Evolutionary conservation across 2,329 filamentous ascomycete species (phyloP).

Genomic region (Colletotrichum paranaense): DNA sequence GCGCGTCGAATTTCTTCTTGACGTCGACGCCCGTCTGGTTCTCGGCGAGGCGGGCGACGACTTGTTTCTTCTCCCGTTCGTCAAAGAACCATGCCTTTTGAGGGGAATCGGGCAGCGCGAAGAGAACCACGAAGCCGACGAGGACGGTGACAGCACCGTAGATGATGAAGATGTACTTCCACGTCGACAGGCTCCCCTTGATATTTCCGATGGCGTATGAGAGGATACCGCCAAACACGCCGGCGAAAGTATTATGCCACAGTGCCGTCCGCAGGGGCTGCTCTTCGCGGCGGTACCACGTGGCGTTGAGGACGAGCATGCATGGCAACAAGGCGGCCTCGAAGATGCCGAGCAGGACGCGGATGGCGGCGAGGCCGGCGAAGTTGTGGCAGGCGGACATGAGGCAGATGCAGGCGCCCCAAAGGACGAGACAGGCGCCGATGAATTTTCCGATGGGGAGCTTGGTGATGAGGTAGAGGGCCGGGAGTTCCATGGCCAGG

Average conservation of each 20-base stretch:
- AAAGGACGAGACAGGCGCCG: constrained; percentile 49
- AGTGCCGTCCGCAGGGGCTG: constrained; percentile 72
- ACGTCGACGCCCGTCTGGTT: constrained; percentile 81
- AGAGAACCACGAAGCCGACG: constrained; percentile 69
- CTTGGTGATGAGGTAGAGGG: constrained; percentile 64
- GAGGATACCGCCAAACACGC: constrained; percentile 60
- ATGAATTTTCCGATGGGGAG: constrained; percentile 40
- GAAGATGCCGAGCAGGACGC: constrained; percentile 39
- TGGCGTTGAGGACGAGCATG: constrained; percentile 58
- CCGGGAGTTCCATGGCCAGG: constrained; percentile 69
- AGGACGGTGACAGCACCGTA: constrained; percentile 70
- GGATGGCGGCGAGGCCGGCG: constrained; percentile 36
- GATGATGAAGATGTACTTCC: constrained; percentile 67
- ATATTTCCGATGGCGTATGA: constrained; percentile 54
- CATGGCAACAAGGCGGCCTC: constrained; percentile 52
- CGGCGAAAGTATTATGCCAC: constrained; percentile 65
- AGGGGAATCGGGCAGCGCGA: constrained; percentile 66
- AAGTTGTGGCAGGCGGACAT: constrained; percentile 49
- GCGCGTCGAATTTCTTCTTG: constrained; percentile 72
- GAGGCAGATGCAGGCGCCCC: constrained; percentile 47
- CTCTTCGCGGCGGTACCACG: constrained; percentile 63
- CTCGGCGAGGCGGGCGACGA: constrained; percentile 76
- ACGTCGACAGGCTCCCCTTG: constrained; percentile 37
- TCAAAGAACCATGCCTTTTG: constrained; percentile 65
- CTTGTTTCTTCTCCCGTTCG: constrained; percentile 73